These are phyloP conservation scores for Halophytophthora batemanensis DNA, from an alignment of 352 stramenopile species.

Conservation along the genomic window DNA sequence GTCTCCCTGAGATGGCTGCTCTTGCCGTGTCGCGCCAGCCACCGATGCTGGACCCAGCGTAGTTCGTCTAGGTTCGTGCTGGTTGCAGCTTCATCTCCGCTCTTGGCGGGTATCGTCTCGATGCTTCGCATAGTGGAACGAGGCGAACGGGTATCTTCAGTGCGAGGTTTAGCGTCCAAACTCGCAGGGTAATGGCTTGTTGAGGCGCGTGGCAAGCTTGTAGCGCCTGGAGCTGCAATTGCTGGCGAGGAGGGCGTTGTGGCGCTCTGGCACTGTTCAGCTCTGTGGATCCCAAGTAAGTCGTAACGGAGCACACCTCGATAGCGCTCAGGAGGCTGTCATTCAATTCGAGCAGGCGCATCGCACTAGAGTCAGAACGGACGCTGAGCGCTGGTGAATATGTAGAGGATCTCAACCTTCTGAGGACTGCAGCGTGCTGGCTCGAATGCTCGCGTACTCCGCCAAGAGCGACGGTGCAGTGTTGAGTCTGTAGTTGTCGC, in stretches of 20 bases:
- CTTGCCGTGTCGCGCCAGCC: constrained; percentile 74
- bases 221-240: neutral
- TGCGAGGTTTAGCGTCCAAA: neutral
- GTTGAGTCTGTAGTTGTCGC: constrained; percentile 51
- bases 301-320: constrained; percentile 32
- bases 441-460: constrained; percentile 32
- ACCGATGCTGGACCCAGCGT: constrained; percentile 73
- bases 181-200: neutral
- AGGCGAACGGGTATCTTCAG: constrained; percentile 6
- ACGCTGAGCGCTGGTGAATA: neutral
- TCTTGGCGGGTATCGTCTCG: neutral
- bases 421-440: constrained; percentile 17
- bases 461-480: constrained; percentile 51
- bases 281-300: constrained; percentile 4
- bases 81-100: neutral
- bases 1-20: constrained; percentile 64
- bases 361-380: neutral
- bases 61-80: constrained; percentile 59
- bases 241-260: neutral
- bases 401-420: constrained; percentile 22
- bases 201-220: no score
- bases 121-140: neutral
- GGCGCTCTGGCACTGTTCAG: neutral
- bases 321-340: constrained; percentile 43
- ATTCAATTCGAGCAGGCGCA: neutral